Percentiles rank a stretch among this genome's conserved stretches.
phyloP scores from a whole-genome alignment of 805 yeast genomes.

The Barnettozyma sp. region DNA sequence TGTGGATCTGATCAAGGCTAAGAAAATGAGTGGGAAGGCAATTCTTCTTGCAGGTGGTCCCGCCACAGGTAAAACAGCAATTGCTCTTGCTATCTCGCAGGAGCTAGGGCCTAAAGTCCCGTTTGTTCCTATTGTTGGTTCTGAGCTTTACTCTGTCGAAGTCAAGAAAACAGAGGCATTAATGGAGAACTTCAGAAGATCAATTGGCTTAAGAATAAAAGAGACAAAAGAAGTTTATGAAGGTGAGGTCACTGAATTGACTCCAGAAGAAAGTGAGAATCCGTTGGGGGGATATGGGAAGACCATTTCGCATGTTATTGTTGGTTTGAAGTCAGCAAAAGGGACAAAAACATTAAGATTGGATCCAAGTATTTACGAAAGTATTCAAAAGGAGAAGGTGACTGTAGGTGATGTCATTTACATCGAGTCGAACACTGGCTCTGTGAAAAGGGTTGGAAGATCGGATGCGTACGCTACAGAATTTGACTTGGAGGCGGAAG shows the following conservation, averaged over 20 bases:
- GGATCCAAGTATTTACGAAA: slow-evolving; percentile 89
- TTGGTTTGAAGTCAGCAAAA: slow-evolving; percentile 87
- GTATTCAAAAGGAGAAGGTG: slow-evolving; percentile 91
- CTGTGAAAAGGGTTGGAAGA: slow-evolving; percentile 94
- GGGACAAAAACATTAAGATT: slow-evolving; percentile 85
- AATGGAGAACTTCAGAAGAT: slow-evolving; percentile 94
- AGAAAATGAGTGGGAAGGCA: slow-evolving; percentile 94
- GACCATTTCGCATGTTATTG: slow-evolving; percentile 88
- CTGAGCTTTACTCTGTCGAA: slow-evolving; percentile 92
- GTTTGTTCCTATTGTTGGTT: slow-evolving; percentile 94
- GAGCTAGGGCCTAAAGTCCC: slow-evolving; percentile 97
- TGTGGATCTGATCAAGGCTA: slow-evolving; percentile 86
- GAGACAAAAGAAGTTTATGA: slow-evolving; percentile 97
- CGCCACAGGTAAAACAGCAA: slow-evolving; percentile 96
- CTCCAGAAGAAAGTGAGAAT: slow-evolving; percentile 94
- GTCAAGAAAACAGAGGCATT: slow-evolving; percentile 93
- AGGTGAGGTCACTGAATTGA: slow-evolving; percentile 94
- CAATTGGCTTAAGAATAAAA: slow-evolving; percentile 91
- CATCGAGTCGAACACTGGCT: slow-evolving; percentile 95
- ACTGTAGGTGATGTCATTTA: slow-evolving; percentile 95
- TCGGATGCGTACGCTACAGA: slow-evolving; percentile 99
- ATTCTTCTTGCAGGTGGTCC: slow-evolving; percentile 95
- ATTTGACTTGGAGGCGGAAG: slow-evolving; percentile 97
- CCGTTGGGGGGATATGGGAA: slow-evolving; percentile 98
- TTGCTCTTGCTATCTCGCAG: slow-evolving; percentile 93